Evolutionary conservation across 164 flowering plant species (phyloP), one percentile per base, ranked within the genome.

Genomic region (Hamamelis virginiana): DNA sequence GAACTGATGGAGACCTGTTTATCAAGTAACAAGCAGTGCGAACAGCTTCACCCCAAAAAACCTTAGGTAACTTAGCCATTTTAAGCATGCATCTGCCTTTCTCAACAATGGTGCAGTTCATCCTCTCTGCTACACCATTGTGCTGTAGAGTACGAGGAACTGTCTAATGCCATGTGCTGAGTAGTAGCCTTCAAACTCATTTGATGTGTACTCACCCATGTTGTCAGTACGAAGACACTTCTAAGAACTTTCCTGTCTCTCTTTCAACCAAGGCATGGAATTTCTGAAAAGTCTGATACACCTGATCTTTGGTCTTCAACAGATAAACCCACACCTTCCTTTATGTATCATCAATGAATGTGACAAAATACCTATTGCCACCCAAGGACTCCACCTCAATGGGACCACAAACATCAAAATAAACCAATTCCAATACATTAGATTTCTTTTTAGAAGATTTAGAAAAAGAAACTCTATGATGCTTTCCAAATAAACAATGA

Each of bases 401-500:
- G n/a, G 62, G 63, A 46, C 68, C 71, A 61, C 71, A 70, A 50
- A 73, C 68, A 68, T 73, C 76, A 9, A 23, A 73, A 13, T 73
- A 18, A 0, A 73, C 64, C 9, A 66, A 8, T 0, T 72, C 23
- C 6, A 68, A 22, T 0, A 52, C 11, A 3, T 25, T 58, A 0
- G 22, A 18, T 58, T 33, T 12, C 53, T 25, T 62, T 22, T 1
- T 25, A 33, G 43, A 9, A 43, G 53, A 8, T 13, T 52, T 70
- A 0, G 4, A 1, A 9, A 70, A 62, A 14, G 67, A 62, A 62
- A 50, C 65, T 69, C 66, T 33, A n/a, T 33, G 48, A 2, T 69
- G 66, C 28, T 69, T 61, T 0, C 62, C 53, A 1, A 50, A 16
- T 9, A 60, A 52, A 38, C 67, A 70, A 63, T 62, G 56, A 41